Evolutionary conservation across 495 filamentous ascomycete species (phyloP).

Genomic region (Xylaria telfairii): DNA sequence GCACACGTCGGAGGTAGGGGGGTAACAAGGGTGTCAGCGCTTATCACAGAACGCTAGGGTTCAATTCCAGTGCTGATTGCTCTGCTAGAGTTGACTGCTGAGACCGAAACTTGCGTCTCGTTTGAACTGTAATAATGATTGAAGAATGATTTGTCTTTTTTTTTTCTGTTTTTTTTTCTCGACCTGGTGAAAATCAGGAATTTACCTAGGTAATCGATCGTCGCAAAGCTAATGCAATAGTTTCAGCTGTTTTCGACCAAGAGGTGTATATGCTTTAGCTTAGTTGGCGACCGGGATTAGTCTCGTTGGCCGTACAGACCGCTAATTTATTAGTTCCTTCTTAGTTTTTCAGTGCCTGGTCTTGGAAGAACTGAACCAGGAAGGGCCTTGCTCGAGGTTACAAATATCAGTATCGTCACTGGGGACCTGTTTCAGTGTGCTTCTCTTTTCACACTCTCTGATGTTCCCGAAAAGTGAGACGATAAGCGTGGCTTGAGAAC

Average conservation of each 20-base stretch:
- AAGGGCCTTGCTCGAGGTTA: slow-evolving; percentile 14
- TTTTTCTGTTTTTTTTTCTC: no score
- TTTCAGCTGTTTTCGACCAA: background rate
- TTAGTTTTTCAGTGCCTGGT: background rate
- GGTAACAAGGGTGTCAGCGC: slow-evolving; percentile 13
- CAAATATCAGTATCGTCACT: slow-evolving; percentile 2
- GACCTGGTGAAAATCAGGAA: background rate
- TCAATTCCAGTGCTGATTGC: background rate
- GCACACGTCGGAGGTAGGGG: slow-evolving; percentile 14
- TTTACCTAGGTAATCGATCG: background rate
- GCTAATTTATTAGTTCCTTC: slow-evolving; percentile 9
- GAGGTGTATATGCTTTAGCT: background rate
- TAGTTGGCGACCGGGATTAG: background rate
- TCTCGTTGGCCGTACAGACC: background rate
- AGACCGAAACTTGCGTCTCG: background rate
- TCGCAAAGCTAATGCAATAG: background rate
- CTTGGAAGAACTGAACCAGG: background rate
- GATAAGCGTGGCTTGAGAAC: background rate
- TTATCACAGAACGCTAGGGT: background rate
- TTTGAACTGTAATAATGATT: background rate
- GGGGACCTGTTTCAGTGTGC: slow-evolving; percentile 11
- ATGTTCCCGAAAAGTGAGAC: slow-evolving; percentile 5
- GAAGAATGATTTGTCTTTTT: background rate
- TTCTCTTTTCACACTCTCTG: background rate
- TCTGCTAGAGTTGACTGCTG: background rate